Base-by-base conservation (phyloP, 1,284 basidiomycete species). In the Cryptococcus sp. region DNA sequence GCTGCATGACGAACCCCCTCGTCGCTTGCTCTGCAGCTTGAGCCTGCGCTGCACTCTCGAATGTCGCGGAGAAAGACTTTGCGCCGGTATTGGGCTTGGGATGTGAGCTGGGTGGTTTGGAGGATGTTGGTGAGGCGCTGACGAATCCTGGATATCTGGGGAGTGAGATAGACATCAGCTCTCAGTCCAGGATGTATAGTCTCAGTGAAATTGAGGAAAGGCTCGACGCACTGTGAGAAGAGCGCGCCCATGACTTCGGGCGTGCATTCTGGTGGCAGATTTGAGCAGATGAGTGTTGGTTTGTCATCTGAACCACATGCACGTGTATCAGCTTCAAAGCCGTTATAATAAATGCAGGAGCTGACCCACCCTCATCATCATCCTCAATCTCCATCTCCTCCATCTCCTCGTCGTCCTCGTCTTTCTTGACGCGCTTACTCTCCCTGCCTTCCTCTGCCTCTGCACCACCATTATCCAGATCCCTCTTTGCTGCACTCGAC, bases 381-480 rank as follows among this genome's bases (percentile, higher is more conserved):
- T 73, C 70, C 58, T 77, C 76, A 62, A 77, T 76, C 63, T 77
- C 75, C 69, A 76, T 75, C 61, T 76, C 76, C 48, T 75, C 70
- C 8, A 35, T 8, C 35, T 72, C 72, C 5, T 75, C 72, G 35
- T 67, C 76, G 8, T 68, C 70, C 8, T 60, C 67, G 11, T 60
- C 66, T 8, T 58, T 65, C 59, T 66, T 72, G 17, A 42, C 57
- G 43, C 67, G 62, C 66, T 75, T 79, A 10, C 55, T 62, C 42
- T 71, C 68, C n/a, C 56, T 68, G 39, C 58, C 64, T 40, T 61
- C 59, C 40, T 55, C 61, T 42, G 50, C 63, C 3, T 40, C 54
- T 30, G 59, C 70, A 39, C 82, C 79, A 67, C 85, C 88, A 73
- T 89, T 72, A 60, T 86, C 84, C 57, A 79, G 83, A 43, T 84